These are phyloP conservation scores for Penicillium digitatum DNA, from an alignment of 2,329 filamentous ascomycete genomes.

Conservation along the genomic window DNA sequence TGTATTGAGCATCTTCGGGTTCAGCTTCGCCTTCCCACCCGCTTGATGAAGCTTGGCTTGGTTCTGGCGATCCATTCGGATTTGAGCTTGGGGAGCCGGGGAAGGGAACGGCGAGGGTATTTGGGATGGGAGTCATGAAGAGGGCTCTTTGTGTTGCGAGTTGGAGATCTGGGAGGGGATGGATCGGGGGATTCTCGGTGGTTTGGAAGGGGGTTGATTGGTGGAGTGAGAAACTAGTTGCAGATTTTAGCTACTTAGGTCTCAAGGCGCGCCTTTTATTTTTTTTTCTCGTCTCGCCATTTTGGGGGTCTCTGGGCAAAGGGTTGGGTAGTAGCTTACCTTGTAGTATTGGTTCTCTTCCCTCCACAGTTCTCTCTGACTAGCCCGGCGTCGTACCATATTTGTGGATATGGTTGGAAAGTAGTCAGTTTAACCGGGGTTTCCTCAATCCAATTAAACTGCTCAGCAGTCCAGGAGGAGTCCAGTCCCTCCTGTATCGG, in stretches of 20 bases:
- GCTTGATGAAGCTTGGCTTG: conserved; percentile 17
- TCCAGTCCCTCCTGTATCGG: not conserved
- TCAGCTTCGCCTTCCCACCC: conserved; percentile 25
- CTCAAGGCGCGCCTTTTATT: not conserved
- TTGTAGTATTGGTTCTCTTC: not conserved
- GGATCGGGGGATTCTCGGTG: not conserved
- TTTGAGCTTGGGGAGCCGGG: conserved; percentile 19
- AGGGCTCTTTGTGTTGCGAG: conserved; percentile 19
- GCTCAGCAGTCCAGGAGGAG: not conserved
- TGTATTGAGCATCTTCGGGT: conserved; percentile 8
- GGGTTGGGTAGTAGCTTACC: not conserved
- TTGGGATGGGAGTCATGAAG: conserved; percentile 14
- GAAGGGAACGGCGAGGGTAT: conserved; percentile 4
- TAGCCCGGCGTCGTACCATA: conserved; percentile 8
- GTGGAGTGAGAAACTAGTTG: not conserved
- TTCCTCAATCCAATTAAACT: not conserved
- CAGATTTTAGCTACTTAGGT: not conserved
- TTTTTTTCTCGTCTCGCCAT: not conserved
- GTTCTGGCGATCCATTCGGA: conserved; percentile 22
- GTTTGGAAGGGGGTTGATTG: conserved; percentile 1
- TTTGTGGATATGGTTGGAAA: conserved; percentile 5
- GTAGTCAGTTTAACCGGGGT: not conserved
- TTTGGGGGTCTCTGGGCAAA: not conserved
- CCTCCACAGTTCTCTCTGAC: not conserved
- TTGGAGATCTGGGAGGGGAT: not conserved